Conservation (phyloP, 306 rosid species). For the Acacia confusa region DNA sequence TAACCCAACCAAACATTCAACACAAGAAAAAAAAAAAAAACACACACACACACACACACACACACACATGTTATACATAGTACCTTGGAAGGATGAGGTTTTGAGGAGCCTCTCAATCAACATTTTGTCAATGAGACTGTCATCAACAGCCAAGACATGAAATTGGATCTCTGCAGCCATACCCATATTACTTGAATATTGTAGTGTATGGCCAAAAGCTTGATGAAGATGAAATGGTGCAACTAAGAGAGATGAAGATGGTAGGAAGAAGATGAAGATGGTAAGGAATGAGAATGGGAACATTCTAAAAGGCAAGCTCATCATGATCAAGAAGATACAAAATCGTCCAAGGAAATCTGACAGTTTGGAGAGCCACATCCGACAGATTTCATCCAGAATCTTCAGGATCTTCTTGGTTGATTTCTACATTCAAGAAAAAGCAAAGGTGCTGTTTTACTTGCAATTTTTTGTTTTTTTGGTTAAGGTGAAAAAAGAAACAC, state of each 20-base stretch:
- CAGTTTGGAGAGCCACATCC: constrained; percentile 69
- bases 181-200: constrained; percentile 29
- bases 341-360: constrained; percentile 58
- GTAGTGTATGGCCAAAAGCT: too few species aligned
- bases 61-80: too few species aligned
- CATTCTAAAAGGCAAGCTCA: constrained; percentile 45
- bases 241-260: not conserved
- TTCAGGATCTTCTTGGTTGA: constrained; percentile 58
- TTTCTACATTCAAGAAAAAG: constrained; percentile 55
- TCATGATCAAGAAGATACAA: constrained; percentile 37
- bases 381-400: constrained; percentile 72
- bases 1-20: too few species aligned
- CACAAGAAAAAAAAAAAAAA: too few species aligned
- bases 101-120: constrained; percentile 82
- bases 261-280: constrained; percentile 12
- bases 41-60: too few species aligned
- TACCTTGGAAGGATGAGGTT: constrained; percentile 50
- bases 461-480: too few species aligned
- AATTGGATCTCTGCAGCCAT: constrained; percentile 55
- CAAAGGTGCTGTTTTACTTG: not conserved
- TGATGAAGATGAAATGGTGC: not conserved
- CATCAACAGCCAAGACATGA: constrained; percentile 94
- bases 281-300: constrained; percentile 4
- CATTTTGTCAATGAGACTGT: constrained; percentile 69
- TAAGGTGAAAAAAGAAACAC: too few species aligned